Evolutionary conservation across 805 yeast genomes (phyloP).

Genomic region (Wickerhamomyces canadensis): DNA sequence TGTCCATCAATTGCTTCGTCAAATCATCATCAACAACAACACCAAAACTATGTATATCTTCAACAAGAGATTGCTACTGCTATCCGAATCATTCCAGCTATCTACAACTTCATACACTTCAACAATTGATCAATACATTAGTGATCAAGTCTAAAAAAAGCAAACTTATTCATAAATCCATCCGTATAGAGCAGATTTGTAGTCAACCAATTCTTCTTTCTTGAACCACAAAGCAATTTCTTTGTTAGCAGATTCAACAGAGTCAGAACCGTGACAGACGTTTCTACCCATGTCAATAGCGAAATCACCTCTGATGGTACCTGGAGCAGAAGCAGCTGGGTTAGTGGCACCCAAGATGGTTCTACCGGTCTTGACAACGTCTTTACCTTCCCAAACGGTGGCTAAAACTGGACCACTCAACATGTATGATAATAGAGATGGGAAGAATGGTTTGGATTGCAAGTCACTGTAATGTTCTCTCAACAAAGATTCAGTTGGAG

Average conservation of each 20-base stretch:
- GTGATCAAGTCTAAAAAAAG: background rate
- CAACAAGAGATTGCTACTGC: too few species aligned
- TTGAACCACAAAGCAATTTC: constrained; percentile 98
- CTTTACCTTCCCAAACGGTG: constrained; percentile 99
- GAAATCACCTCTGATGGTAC: constrained; percentile 99
- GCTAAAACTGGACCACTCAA: constrained; percentile 97
- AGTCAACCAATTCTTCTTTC: constrained; percentile 90
- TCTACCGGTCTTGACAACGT: constrained; percentile 98
- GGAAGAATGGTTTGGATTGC: constrained; percentile 96
- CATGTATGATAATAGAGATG: constrained; percentile 94
- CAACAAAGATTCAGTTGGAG: constrained; percentile 81
- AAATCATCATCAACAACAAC: too few species aligned
- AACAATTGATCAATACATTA: background rate
- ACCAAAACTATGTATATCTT: too few species aligned
- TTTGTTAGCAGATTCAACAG: constrained; percentile 94
- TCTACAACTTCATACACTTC: background rate
- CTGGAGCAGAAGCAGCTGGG: constrained; percentile 96
- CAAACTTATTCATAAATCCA: constrained; percentile 95
- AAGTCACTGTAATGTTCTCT: constrained; percentile 95
- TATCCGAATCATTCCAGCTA: too few species aligned
- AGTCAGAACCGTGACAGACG: constrained; percentile 99
- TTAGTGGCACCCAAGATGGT: constrained; percentile 97
- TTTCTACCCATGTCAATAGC: constrained; percentile 99
- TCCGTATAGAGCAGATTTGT: constrained; percentile 76
- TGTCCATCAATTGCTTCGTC: too few species aligned